Base-by-base conservation (phyloP, 306 rosid species). In the Hippophae gyantsensis region DNA sequence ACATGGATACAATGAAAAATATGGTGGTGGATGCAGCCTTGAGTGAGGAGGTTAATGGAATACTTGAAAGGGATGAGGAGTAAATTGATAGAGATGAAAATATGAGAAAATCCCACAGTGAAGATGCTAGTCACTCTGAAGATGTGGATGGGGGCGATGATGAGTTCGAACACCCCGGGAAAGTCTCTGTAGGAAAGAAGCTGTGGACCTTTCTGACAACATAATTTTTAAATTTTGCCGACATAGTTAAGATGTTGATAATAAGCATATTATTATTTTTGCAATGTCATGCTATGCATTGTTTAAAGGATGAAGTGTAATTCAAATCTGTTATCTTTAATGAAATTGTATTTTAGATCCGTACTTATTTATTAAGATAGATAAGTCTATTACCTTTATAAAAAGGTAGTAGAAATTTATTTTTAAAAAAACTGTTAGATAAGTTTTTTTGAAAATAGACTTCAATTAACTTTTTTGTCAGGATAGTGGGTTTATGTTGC, bases 41-140 rank as follows among this genome's bases (percentile, higher is more conserved):
- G 76, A 87, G 96, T 68, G 98, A 92, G 72, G 98, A 86, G 92
- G 97, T 86, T 72, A 88, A 85, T 9, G 95, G 89, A 56, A 81
- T 89, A 13, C 81, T 81, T 0, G 87, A 79, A 58, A 70, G 57
- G 18, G 74, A 25, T 8, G 75, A 65, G 61, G 77, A 74, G 70
- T 76, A 71, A 11, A 77, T 50, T 13, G 65, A 56, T 6, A 68
- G 46, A 5, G 78, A 69, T 0, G 86, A 79, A 71, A 75, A 68
- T 50, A 68, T 65, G 72, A 78, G 84, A 12, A 86, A 85, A 64
- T 85, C 96, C 13, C 82, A 4, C 5, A 81, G 82, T 4, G 86
- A 64, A 65, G 86, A 67, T 60, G 83, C 73, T 7, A 70, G 57
- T 56, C 54, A 40, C n/a, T 40, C 56, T 27, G 81, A 58, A 44